Evolutionary conservation across 2,329 filamentous ascomycete genomes (phyloP).

Genomic region (Fusarium poae): DNA sequence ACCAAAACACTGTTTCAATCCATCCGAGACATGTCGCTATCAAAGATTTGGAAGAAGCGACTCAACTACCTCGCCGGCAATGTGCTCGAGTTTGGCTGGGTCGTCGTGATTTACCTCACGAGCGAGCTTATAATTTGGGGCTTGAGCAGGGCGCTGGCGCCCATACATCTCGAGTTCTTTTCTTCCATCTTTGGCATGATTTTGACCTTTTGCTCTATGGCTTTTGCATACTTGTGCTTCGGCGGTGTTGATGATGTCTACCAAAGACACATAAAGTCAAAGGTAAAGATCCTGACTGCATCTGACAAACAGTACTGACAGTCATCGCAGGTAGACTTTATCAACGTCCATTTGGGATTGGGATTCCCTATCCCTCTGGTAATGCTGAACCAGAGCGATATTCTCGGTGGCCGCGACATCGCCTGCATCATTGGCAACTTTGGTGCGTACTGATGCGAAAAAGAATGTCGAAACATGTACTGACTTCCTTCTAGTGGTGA

Average conservation of each 20-base stretch:
- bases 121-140: conserved; percentile 63
- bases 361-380: conserved; percentile 65
- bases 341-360: conserved; percentile 65
- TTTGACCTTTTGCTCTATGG: conserved; percentile 55
- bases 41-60: conserved; percentile 41
- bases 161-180: conserved; percentile 58
- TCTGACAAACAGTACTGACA: conserved; percentile 4
- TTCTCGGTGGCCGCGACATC: conserved; percentile 53
- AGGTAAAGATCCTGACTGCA: conserved; percentile 43
- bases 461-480: not conserved
- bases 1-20: conserved; percentile 41
- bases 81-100: conserved; percentile 48
- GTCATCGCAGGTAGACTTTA: conserved; percentile 59
- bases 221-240: conserved; percentile 39
- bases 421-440: conserved; percentile 61
- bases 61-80: conserved; percentile 1
- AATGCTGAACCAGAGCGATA: conserved; percentile 57
- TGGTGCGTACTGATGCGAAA: conserved; percentile 50
- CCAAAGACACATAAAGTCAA: conserved; percentile 50
- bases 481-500: conserved; percentile 50
- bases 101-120: conserved; percentile 55
- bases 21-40: conserved; percentile 44
- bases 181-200: conserved; percentile 64
- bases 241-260: conserved; percentile 49
- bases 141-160: conserved; percentile 55